A percentile compares a stretch with the other conserved stretches of the same genome.
phyloP scores from a whole-genome alignment of 2,329 filamentous ascomycete genomes.

The Trichoderma citrinoviride region DNA sequence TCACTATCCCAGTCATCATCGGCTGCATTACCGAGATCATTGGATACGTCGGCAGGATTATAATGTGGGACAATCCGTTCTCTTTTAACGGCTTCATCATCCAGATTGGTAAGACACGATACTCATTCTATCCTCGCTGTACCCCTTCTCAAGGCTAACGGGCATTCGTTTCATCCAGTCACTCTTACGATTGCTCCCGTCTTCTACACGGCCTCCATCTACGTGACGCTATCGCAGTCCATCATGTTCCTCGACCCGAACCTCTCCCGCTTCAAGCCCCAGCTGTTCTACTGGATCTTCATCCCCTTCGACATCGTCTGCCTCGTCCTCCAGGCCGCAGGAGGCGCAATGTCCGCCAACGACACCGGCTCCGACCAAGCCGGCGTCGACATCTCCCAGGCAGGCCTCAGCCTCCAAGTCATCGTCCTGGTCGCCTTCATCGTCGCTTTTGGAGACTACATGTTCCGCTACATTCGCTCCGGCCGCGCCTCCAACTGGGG shows the following conservation, averaged over 20 bases:
- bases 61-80: conserved; percentile 58
- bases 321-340: conserved; percentile 55
- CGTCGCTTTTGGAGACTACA: conserved; percentile 48
- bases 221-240: conserved; percentile 55
- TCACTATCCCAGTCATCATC: conserved; percentile 50
- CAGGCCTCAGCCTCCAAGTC: conserved; percentile 59
- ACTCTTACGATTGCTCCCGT: conserved; percentile 54
- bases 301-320: conserved; percentile 57
- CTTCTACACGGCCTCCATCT: conserved; percentile 61
- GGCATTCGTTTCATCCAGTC: conserved; percentile 32
- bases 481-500: conserved; percentile 28
- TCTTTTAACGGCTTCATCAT: conserved; percentile 59
- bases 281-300: conserved; percentile 48
- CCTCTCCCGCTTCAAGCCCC: conserved; percentile 44
- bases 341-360: conserved; percentile 52
- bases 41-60: conserved; percentile 60
- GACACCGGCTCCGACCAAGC: conserved; percentile 39
- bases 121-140: background rate
- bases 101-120: conserved; percentile 53
- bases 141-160: background rate
- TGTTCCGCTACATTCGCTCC: conserved; percentile 42
- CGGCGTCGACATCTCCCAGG: conserved; percentile 43
- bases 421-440: conserved; percentile 54
- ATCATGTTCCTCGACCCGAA: conserved; percentile 42
- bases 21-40: conserved; percentile 58